Evolutionary conservation across 2,329 filamentous ascomycete species (phyloP), one percentile per base, ranked within the genome.

Genomic region (Aquanectria penicillioides): DNA sequence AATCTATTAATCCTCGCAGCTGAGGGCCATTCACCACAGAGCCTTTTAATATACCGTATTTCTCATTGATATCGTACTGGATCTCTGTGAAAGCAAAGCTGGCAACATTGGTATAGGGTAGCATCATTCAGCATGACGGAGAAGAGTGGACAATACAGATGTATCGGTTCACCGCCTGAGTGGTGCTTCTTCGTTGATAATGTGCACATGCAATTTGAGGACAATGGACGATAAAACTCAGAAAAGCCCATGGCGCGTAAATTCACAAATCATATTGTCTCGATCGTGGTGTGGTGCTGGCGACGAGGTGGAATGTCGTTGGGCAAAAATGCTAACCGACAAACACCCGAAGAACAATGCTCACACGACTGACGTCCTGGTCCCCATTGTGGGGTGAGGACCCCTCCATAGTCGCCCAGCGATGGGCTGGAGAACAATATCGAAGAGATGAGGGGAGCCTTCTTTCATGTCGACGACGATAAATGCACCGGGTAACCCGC

Each of bases 361-460:
- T 51, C 43, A 38, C 59, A 56, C 57, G 41, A 55, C 51, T 43
- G 60, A 50, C 58, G 53, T 62, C 58, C 46, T 13, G 40, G 46
- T 60, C 64, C 37, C 52, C 54, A 65, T 67, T 71, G 70, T 72
- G 69, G 59, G 66, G 69, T 64, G 57, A 59, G 56, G 48, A 31
- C 41, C 46, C 28, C 52, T 64, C 63, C 38, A 61, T 36, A 46
- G 51, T 61, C 55, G 60, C 57, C 53, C 53, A 55, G 61, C 48
- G 29, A 69, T 68, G 63, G 66, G 65, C 62, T 65, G 51, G 53
- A 67, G 68, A 67, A 70, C 68, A 70, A 70, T 70, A 67, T 69
- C 61, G 68, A 65, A 56, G 59, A 54, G 51, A 67, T 53, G 57
- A 63, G 54, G 55, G 57, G 57, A 38, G 26, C 31, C 31, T 26